phyloP scores from a whole-genome alignment of 176 grass and related monocot genomes.

The Musa schizocarpa region DNA sequence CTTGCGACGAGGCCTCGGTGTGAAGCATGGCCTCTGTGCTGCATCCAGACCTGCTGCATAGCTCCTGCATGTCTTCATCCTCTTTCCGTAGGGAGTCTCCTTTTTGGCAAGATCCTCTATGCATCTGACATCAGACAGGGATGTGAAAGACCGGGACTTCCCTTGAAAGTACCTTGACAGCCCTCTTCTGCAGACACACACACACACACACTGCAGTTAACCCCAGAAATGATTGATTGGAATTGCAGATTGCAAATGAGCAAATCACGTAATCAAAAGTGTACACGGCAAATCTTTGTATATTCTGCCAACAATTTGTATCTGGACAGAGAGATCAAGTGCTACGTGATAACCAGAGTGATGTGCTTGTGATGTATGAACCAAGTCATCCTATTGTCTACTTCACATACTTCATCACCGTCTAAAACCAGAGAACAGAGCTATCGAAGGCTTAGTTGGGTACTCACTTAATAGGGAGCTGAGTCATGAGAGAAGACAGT shows the following conservation, averaged over 20 bases:
- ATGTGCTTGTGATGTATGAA: no score
- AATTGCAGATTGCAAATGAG: no score
- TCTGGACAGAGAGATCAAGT: no score
- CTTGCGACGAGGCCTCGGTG: conserved; percentile 27
- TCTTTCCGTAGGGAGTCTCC: conserved; percentile 36
- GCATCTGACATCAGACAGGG: conserved; percentile 27
- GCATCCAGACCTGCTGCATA: conserved; percentile 37
- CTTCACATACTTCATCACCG: background rate
- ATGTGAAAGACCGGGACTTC: conserved; percentile 57
- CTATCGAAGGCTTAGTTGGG: background rate
- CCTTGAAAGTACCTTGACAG: conserved; percentile 50
- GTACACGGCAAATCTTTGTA: no score
- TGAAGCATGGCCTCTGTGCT: conserved; percentile 29
- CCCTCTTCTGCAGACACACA: conserved; percentile 35
- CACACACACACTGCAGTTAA: no score
- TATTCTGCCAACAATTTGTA: no score
- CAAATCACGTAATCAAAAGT: no score
- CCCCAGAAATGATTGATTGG: no score
- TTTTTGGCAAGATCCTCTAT: conserved; percentile 47
- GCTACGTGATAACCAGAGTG: no score
- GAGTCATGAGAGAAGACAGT: conserved; percentile 28
- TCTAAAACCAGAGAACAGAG: background rate
- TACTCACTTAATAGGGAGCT: conserved; percentile 41
- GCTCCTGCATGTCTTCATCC: conserved; percentile 61
- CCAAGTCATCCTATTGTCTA: conserved; percentile 1